Conservation (phyloP, 192 early-diverging fungal species). For the Phycomyces blakesleeanus region DNA sequence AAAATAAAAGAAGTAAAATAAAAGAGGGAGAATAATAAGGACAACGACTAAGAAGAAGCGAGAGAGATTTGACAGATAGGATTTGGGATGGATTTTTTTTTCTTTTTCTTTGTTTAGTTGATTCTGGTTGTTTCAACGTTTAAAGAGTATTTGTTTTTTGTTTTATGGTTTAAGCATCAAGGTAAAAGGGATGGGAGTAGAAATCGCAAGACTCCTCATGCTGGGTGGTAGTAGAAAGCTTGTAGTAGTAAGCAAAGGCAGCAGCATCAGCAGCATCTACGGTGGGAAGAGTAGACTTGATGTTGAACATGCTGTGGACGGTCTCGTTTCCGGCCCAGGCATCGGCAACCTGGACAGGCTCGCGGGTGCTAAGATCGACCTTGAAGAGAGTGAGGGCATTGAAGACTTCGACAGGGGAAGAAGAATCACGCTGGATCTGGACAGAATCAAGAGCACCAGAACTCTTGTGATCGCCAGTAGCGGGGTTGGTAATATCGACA, state of each 20-base stretch:
- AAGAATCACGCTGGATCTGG: constrained; percentile 31
- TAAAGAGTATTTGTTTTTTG: no score
- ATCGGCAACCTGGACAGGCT: constrained; percentile 18
- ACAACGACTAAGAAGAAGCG: no score
- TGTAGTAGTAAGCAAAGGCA: constrained; percentile 23
- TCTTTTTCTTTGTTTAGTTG: no score
- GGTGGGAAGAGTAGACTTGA: constrained; percentile 27
- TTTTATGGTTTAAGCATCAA: constrained; percentile 17
- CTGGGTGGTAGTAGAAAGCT: constrained; percentile 24
- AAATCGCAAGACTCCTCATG: constrained; percentile 33
- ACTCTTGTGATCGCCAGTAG: constrained; percentile 10
- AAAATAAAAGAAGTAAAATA: no score
- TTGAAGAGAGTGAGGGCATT: constrained; percentile 18
- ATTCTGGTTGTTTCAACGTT: no score
- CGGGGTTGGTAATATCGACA: constrained; percentile 18
- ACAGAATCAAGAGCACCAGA: constrained; percentile 5
- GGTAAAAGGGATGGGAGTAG: constrained; percentile 35
- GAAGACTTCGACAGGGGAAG: constrained; percentile 26
- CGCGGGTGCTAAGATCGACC: constrained; percentile 22
- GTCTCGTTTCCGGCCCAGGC: constrained; percentile 26
- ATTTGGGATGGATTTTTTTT: no score
- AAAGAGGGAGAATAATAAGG: no score
- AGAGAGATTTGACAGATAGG: no score
- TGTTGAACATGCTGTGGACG: constrained; percentile 24
- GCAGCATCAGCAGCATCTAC: background rate